Base-by-base conservation (phyloP, 306 rosid species). In the Medicago lupulina region DNA sequence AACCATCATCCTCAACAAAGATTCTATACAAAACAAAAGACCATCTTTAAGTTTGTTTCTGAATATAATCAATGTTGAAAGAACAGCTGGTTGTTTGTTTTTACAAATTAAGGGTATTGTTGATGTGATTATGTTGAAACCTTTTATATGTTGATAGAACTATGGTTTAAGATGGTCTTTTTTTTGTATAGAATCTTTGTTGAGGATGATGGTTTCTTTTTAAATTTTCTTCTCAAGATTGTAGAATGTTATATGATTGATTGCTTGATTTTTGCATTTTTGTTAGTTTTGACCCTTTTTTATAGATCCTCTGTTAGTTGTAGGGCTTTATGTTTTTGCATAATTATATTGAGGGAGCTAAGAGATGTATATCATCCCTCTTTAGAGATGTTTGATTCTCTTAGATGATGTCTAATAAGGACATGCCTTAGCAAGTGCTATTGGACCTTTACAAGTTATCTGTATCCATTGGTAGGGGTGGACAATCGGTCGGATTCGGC, bases 271-370 rank as follows among this genome's bases (percentile, higher is more conserved):
- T 58, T 21, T 73, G 38, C 11, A 31, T 72, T 67, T 72, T 67
- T 25, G 15, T 53, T 68, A n/a, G 63, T 67, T 44, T 11, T 44
- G 73, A 39, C 18, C 62, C 15, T 49, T 76, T 58, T 15, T 2
- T 7, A 21, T 5, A 63, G 65, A 41, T 38, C 15, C 38, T 51
- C 9, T 18, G 47, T 25, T 18, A 23, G 74, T 53, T 46, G 53
- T 55, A 63, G 55, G 50, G 36, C 73, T 65, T 71, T 64, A 13
- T 49, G 47, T 39, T 77, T 5, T 66, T 67, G 76, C 53, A 28
- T 55, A 41, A 31, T 34, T 6, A 34, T 34, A 34, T 34, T 6
- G 38, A 0, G 38, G 38, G 38, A 34, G 38, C 38, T 34, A 34
- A 34, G 38, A 34, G 38, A 34, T 34, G 38, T 34, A 31, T 31